A percentile compares a stretch with the other conserved stretches of the same genome.
Evolutionary conservation across 2,329 filamentous ascomycete genomes (phyloP).

Genomic region (Elsinoe perseae): DNA sequence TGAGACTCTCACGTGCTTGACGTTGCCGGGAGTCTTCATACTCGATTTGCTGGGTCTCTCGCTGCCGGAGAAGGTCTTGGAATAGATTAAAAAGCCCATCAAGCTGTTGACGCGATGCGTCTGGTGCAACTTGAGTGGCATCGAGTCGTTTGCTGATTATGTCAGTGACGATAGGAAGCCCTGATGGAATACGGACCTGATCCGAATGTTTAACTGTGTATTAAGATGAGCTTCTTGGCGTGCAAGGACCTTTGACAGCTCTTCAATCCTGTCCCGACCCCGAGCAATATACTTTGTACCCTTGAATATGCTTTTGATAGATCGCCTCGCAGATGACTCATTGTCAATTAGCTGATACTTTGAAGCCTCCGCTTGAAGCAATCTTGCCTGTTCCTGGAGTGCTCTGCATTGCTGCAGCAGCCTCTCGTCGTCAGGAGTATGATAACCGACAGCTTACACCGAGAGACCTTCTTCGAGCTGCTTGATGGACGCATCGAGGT

Average conservation of each 20-base stretch:
- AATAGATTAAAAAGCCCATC: not conserved
- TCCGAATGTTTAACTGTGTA: not conserved
- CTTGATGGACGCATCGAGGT: not conserved
- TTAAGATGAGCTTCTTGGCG: not conserved
- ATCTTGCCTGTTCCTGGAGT: not conserved
- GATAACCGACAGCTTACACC: not conserved
- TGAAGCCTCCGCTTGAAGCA: not conserved
- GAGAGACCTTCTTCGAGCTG: not conserved
- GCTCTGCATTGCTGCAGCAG: not conserved
- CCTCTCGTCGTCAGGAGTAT: not conserved
- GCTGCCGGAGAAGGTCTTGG: not conserved
- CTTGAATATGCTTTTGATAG: not conserved
- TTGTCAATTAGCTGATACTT: not conserved
- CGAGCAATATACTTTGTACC: not conserved
- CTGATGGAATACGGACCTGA: not conserved
- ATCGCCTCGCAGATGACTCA: not conserved
- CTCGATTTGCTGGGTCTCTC: not conserved
- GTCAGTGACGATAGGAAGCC: not conserved
- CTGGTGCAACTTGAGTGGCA: not conserved
- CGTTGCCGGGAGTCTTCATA: not conserved
- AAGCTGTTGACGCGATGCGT: not conserved
- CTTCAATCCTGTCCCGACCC: not conserved
- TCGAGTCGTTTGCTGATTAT: not conserved
- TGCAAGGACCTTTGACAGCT: not conserved
- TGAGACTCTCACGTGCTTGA: not conserved